Evolutionary conservation across 768 basidiomycete genomes (phyloP).

Genomic region (Suillus fuscotomentosus): DNA sequence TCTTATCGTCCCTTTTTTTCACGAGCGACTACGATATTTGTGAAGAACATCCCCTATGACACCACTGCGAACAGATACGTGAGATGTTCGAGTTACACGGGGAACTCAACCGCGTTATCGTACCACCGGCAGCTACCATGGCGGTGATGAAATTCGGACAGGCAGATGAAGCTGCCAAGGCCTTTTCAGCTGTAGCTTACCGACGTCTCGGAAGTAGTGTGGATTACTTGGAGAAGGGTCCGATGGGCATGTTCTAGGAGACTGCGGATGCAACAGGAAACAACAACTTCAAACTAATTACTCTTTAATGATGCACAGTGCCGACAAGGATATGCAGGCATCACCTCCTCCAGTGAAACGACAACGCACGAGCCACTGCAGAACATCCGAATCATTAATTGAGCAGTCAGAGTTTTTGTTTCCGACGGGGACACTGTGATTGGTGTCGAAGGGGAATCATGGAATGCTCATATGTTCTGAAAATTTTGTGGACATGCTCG

Average conservation of each 20-base stretch:
- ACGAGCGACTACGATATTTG: conserved; percentile 68
- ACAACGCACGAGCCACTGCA: conserved; percentile 7
- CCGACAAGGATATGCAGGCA: not conserved
- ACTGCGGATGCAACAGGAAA: conserved; percentile 20
- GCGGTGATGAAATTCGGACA: conserved; percentile 87
- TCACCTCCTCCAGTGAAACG: conserved; percentile 6
- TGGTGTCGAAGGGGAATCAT: conserved; percentile 15
- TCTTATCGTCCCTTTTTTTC: conserved; percentile 57
- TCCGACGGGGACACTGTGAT: conserved; percentile 37
- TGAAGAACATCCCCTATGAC: conserved; percentile 62
- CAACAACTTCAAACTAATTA: not conserved
- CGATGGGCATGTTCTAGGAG: conserved; percentile 74
- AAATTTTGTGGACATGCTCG: conserved; percentile 37
- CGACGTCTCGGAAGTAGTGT: conserved; percentile 85
- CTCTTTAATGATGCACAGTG: not conserved
- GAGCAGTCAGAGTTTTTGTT: conserved; percentile 25
- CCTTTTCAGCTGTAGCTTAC: conserved; percentile 83
- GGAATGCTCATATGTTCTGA: conserved; percentile 24
- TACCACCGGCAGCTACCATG: conserved; percentile 92
- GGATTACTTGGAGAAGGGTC: conserved; percentile 92
- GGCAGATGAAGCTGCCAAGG: conserved; percentile 65
- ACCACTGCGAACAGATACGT: conserved; percentile 54
- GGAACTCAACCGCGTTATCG: conserved; percentile 62
- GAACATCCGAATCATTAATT: not conserved
- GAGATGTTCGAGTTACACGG: conserved; percentile 81